Base-by-base conservation (phyloP, 805 yeast genomes). In the Kodamaea sagamina region DNA sequence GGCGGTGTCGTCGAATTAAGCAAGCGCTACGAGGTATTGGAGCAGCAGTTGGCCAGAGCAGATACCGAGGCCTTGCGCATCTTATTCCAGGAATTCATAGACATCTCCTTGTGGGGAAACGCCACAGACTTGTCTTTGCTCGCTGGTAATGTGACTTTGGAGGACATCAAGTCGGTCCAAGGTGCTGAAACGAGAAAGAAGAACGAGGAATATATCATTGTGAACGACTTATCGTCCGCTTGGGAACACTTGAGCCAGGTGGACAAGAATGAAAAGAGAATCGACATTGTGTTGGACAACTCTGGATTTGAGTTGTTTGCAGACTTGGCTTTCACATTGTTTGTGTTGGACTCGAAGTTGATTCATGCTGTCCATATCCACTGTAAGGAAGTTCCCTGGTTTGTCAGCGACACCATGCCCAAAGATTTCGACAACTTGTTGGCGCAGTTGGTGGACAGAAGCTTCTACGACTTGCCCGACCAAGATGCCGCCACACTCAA, bases 81-180 rank as follows among this genome's bases (percentile, higher is more conserved):
- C 9, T 67, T 89, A 35, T 90, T 89, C 71, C 78, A 74, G 48
- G 99, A 93, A 61, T 86, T 90, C 49, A 66, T 86, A 32, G 96
- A 89, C 59, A 79, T 92, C 43, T 87, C 97, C 0, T 67, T 93
- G 42, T 93, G 99, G 99, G 99, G 99, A 19, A 93, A 93, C 63
- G 97, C 98, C 13, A 88, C 97, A 3, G 99, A 93, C 63, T 75
- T 93, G 57, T 89, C 97, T 0, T 69, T 95, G 42, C 72, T 93
- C 49, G 90, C 95, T 3, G 89, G 87, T 46, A 89, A 92, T n/a
- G 81, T 89, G 6, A 58, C 73, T 2, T 61, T 89, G 21, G 97
- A 90, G 36, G 97, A 93, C 51, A 85, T 93, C 55, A 86, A 88
- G 63, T 81, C 92, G 4, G 80, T 89, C 29, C 99, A 93, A 70